These are phyloP conservation scores for Plasmopara viticola DNA, from an alignment of 352 stramenopile genomes.

Conservation along the genomic window DNA sequence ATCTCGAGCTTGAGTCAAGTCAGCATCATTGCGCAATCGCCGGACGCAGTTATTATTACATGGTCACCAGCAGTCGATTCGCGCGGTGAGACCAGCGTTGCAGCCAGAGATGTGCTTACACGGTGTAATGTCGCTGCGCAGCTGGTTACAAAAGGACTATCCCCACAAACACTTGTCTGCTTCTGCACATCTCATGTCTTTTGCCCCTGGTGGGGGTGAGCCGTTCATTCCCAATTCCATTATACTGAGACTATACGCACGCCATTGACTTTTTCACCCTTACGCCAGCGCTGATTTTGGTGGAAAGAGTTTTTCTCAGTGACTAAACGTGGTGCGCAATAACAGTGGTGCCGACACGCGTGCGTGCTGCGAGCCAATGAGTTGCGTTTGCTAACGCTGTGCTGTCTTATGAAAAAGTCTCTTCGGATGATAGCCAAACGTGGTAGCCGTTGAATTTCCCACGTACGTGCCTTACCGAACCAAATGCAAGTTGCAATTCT, in stretches of 20 bases:
- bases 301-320: too few relatives aligned
- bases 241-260: conserved; percentile 8
- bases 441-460: too few relatives aligned
- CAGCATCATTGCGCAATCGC: background rate
- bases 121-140: background rate
- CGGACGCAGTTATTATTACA: background rate
- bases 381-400: too few relatives aligned
- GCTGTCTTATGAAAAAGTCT: too few relatives aligned
- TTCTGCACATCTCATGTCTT: background rate
- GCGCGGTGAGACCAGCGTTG: background rate
- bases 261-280: conserved; percentile 12
- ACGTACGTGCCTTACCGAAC: too few relatives aligned
- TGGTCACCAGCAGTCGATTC: background rate
- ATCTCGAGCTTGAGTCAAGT: too few relatives aligned
- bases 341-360: too few relatives aligned
- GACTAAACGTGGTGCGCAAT: too few relatives aligned
- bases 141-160: background rate
- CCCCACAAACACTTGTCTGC: background rate
- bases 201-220: background rate
- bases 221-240: background rate
- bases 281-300: conserved; percentile 5
- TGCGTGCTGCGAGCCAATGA: too few relatives aligned
- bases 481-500: too few relatives aligned
- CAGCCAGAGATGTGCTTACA: background rate
- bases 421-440: too few relatives aligned